These are phyloP conservation scores for Backusella parvicylindrica DNA, from an alignment of 192 early-diverging fungal genomes.

Conservation along the genomic window DNA sequence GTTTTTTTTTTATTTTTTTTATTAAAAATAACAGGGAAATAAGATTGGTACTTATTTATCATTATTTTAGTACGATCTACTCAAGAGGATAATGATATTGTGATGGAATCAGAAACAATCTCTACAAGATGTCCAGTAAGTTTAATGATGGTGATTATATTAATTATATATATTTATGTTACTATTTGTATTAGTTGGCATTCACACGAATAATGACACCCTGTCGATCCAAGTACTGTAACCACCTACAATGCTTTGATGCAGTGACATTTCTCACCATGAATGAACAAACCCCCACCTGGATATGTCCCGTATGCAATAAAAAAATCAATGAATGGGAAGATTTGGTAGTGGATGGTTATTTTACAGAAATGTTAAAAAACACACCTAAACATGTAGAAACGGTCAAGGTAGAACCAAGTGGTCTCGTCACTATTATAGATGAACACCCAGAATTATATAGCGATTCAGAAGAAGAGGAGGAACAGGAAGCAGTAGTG, in stretches of 20 bases:
- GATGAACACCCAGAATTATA: neutral
- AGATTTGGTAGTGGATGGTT: slow-evolving; percentile 69
- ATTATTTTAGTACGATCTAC: slow-evolving; percentile 36
- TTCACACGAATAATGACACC: slow-evolving; percentile 65
- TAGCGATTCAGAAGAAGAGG: neutral
- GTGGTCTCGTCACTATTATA: slow-evolving; percentile 19
- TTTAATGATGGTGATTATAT: neutral
- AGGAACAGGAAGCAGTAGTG: neutral
- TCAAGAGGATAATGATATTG: slow-evolving; percentile 64
- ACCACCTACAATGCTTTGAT: slow-evolving; percentile 88
- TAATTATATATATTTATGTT: neutral
- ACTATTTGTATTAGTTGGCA: slow-evolving; percentile 38
- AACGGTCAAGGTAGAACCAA: slow-evolving; percentile 39
- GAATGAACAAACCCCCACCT: slow-evolving; percentile 62
- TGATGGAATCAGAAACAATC: slow-evolving; percentile 57
- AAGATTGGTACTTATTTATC: no score
- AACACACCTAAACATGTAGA: slow-evolving; percentile 36
- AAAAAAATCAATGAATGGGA: slow-evolving; percentile 42
- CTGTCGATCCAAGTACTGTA: slow-evolving; percentile 55
- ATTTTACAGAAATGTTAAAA: slow-evolving; percentile 40
- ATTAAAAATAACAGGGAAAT: no score
- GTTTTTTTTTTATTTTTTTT: no score
- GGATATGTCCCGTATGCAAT: slow-evolving; percentile 76
- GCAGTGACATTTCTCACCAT: slow-evolving; percentile 65
- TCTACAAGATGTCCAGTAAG: slow-evolving; percentile 76